Conservation (phyloP, 2,329 filamentous ascomycete genomes). For the Lasiodiplodia gonubiensis region DNA sequence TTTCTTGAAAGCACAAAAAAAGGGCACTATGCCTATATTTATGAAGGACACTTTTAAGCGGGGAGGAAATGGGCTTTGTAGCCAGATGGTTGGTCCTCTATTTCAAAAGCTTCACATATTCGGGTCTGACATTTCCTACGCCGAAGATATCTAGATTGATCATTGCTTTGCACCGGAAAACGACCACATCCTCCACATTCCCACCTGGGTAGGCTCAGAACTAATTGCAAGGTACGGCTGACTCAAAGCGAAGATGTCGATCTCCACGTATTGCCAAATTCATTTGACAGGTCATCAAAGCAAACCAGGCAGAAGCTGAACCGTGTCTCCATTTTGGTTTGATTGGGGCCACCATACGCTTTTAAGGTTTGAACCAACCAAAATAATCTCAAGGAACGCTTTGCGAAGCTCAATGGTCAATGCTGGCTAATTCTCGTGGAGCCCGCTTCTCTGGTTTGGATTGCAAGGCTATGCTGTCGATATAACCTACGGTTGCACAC, state of each 20-base stretch:
- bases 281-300: not conserved
- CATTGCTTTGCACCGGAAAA: constrained; percentile 2
- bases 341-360: too few relatives aligned
- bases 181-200: not conserved
- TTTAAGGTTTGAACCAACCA: not conserved
- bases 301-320: not conserved
- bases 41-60: constrained; percentile 14
- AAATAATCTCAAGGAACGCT: not conserved
- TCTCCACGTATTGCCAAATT: not conserved
- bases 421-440: not conserved
- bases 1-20: constrained; percentile 7
- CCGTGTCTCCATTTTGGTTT: not conserved
- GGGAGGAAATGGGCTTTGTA: constrained; percentile 33
- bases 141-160: constrained; percentile 28
- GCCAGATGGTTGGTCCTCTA: constrained; percentile 30
- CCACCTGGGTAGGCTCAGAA: not conserved
- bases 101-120: not conserved
- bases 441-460: not conserved
- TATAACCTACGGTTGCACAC: not conserved
- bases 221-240: not conserved
- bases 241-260: not conserved
- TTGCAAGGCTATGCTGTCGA: not conserved
- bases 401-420: not conserved
- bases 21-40: constrained; percentile 9
- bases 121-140: constrained; percentile 10